Evolutionary conservation across 306 rosid species (phyloP), one percentile per base, ranked within the genome.

Genomic region (Glycyrrhiza uralensis): DNA sequence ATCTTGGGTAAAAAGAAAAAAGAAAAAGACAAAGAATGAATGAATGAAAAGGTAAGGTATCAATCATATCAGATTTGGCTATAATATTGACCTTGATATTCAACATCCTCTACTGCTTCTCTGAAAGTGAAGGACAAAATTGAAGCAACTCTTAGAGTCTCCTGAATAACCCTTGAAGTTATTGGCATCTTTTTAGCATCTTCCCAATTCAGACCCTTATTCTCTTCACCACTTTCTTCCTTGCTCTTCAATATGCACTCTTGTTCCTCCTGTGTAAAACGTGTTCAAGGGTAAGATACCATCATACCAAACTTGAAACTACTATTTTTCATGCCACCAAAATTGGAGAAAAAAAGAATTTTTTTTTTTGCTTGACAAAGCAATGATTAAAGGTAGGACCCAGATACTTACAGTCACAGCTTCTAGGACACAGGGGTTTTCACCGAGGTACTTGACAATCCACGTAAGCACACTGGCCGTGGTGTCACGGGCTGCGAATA

Each of bases 391-490:
- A 3, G n/a, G 75, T 70, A 78, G 79, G 83, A 65, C 74, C 76
- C 74, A 58, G 54, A 62, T 8, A 57, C 98, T 86, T 85, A 94
- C 98, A 3, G 87, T 89, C 54, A 94, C 96, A 26, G 96, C 92
- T 76, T 88, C 77, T 33, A 91, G 93, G 75, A 94, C 97, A 66
- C 77, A 54, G 30, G 87, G 86, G 75, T 91, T 94, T 76, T 94
- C 96, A 44, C 90, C 85, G 5, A 94, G 96, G 81, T 81, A 89
- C 86, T 94, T 94, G 50, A 94, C 63, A 57, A 85, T 86, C 99
- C 99, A 94, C 30, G 99, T 94, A 65, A 94, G 87, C 8, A 91
- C 96, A 77, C 96, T 94, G 4, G 99, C 99, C 0, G 99, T 94
- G 26, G 99, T 94, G 68, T 94, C 99, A 32, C 99, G 89, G 28